Evolutionary conservation across 805 yeast species (phyloP).

Genomic region (Phaffomyces opuntiae): DNA sequence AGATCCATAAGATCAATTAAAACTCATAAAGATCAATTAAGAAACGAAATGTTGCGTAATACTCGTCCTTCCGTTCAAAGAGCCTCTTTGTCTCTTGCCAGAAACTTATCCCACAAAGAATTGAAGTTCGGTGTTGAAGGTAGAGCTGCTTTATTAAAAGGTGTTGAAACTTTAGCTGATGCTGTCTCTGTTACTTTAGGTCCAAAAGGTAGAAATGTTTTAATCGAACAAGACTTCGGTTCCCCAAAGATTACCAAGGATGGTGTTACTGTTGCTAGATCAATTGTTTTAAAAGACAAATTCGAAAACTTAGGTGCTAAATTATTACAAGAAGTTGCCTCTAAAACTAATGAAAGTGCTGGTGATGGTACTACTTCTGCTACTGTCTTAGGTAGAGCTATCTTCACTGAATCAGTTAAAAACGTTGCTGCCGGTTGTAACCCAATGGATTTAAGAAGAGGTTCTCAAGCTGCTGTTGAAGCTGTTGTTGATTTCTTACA

Average conservation of each 20-base stretch:
- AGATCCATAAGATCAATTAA: too few species aligned
- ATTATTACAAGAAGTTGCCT: slow-evolving; percentile 93
- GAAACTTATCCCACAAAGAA: slow-evolving; percentile 68
- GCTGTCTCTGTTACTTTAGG: slow-evolving; percentile 97
- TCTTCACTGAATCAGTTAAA: slow-evolving; percentile 94
- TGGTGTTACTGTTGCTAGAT: slow-evolving; percentile 96
- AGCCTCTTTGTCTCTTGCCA: slow-evolving; percentile 17
- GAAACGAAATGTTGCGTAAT: slow-evolving; percentile 18
- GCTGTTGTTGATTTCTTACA: slow-evolving; percentile 86
- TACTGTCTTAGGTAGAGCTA: slow-evolving; percentile 92
- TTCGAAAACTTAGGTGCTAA: slow-evolving; percentile 98
- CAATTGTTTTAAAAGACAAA: slow-evolving; percentile 80
- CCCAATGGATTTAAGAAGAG: slow-evolving; percentile 99
- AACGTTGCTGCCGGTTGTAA: slow-evolving; percentile 99
- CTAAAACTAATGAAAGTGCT: slow-evolving; percentile 96
- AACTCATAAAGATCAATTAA: too few species aligned
- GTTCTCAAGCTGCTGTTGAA: slow-evolving; percentile 97
- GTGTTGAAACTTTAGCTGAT: slow-evolving; percentile 81
- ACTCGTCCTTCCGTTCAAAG: slow-evolving; percentile 21
- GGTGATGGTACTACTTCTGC: slow-evolving; percentile 99
- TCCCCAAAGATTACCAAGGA: slow-evolving; percentile 98
- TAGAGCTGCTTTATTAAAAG: slow-evolving; percentile 61
- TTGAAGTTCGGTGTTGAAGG: slow-evolving; percentile 82
- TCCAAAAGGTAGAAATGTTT: slow-evolving; percentile 96
- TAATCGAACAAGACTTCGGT: slow-evolving; percentile 95